Conservation (phyloP, 768 basidiomycete genomes). For the Amanita muscaria region DNA sequence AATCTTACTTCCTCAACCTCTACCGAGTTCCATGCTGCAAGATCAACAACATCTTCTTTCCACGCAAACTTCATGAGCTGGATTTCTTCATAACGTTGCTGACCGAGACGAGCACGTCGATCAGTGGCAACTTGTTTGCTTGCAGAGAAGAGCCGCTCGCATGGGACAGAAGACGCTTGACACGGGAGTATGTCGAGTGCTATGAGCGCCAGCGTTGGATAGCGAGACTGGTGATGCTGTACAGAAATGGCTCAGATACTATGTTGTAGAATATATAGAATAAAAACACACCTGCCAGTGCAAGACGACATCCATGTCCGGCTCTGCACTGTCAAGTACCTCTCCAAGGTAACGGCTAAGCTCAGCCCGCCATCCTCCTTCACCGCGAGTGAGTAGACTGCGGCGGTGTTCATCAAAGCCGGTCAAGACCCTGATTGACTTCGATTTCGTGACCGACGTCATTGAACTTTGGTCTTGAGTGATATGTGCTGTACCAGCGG, state of each 20-base stretch:
- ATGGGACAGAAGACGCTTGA: no score
- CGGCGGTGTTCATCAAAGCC: neutral
- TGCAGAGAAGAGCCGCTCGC: conserved; percentile 1
- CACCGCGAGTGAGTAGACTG: neutral
- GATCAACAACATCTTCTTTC: neutral
- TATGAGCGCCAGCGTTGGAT: neutral
- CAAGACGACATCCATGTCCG: neutral
- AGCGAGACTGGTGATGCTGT: neutral
- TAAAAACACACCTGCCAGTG: neutral
- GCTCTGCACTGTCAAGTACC: neutral
- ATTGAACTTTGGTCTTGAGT: no score
- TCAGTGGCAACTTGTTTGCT: conserved; percentile 1
- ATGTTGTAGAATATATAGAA: neutral
- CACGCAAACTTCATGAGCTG: conserved; percentile 1
- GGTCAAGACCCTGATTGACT: neutral
- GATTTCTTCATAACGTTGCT: neutral
- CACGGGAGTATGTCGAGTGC: conserved; percentile 1
- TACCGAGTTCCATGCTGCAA: neutral
- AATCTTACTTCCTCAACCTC: neutral
- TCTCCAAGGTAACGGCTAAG: neutral
- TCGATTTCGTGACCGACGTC: no score
- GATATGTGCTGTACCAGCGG: no score
- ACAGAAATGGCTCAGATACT: neutral
- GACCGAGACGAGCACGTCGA: neutral
- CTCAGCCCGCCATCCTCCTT: neutral